Base-by-base conservation (phyloP, 202 grass and related monocot genomes). In the Miscanthus sacchariflorus region DNA sequence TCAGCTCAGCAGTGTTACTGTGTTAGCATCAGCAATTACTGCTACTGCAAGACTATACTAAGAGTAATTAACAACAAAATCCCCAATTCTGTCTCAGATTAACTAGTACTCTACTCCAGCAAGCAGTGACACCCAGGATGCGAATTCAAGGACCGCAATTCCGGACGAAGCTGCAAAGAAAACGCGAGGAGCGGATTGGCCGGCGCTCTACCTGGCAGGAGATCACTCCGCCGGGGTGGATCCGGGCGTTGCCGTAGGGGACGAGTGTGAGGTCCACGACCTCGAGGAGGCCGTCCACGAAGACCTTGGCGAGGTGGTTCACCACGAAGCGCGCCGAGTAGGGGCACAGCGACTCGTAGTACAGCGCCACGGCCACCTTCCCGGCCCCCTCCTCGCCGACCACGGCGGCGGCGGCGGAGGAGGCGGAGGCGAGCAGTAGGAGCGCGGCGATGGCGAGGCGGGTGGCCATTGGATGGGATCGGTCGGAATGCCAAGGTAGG, bases 321-420 rank as follows among this genome's bases (percentile, higher is more conserved):
- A 91, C 89, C 86, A 95, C 74, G 82, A 98, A 95, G 33, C 79
- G 52, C 67, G 90, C 72, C 33, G 89, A 91, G 82, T 80, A 88
- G 12, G 90, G 96, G 86, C 96, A 95, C 21, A 93, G 80, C 35
- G 87, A 90, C 89, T 98, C 96, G 85, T 98, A 98, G 64, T 96
- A 98, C 65, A 94, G 90, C 12, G 72, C 93, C 36, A 98, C 50
- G 40, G 48, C 61, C 72, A 98, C 96, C 88, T 82, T 94, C 42
- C 17, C 66, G 18, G 63, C 13, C 24, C 2, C 49, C 33, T 30
- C 77, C 30, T 33, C 35, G 68, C 54, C 65, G 1, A n/a, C 14
- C 13, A n/a, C n/a, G 19, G 14, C 49, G 49, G 3, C 43, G 36
- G 9, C 79, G 9, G 66, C 68, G 45, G 61, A 10, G 58, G 64